Base-by-base conservation (phyloP, 495 filamentous ascomycete species). In the Sabuloglossum arenarium region DNA sequence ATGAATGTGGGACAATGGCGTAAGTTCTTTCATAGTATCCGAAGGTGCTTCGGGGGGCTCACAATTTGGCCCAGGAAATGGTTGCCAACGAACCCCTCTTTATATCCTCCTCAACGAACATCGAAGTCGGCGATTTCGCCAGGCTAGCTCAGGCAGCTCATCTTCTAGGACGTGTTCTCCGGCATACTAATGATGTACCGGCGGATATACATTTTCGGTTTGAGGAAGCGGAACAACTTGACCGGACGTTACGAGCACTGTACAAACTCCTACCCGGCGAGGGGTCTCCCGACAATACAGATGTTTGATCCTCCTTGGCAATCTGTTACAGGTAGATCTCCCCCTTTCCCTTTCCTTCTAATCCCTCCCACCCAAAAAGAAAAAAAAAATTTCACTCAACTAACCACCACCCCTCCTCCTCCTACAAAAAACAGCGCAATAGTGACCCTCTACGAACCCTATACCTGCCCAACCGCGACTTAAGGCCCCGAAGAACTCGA, bases 1-100 rank as follows among this genome's bases (percentile, higher is more conserved):
- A 73, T 53, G 75, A 76, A 63, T 65, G 24, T 76, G 72, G 72
- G 73, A 63, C 28, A 47, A 47, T 14, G 61, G 58, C 4, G 57
- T 67, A 61, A 59, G 62, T 57, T 34, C 28, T 52, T 49, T 21
- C 39, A 21, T 54, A n/a, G n/a, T n/a, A 30, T 46, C 53, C 39
- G 21, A 49, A 25, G 24, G 39, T 42, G 16, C 37, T 30, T 25
- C 23, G 43, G n/a, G 30, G 59, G 1, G 56, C 59, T 23, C 54
- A 57, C 5, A 21, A 52, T 52, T 31, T 50, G 53, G 49, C 61
- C 29, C 27, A 62, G 50, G 59, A 61, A 47, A 61, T 59, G 37
- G 59, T 54, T 25, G 46, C 63, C 23, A 43, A 28, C 53, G 49
- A 43, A 39, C 53, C 58, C 24, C 28, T 53, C 32, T 19, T 45